Base-by-base conservation (phyloP, 2,329 filamentous ascomycete genomes). In the Tolypocladium sp. region DNA sequence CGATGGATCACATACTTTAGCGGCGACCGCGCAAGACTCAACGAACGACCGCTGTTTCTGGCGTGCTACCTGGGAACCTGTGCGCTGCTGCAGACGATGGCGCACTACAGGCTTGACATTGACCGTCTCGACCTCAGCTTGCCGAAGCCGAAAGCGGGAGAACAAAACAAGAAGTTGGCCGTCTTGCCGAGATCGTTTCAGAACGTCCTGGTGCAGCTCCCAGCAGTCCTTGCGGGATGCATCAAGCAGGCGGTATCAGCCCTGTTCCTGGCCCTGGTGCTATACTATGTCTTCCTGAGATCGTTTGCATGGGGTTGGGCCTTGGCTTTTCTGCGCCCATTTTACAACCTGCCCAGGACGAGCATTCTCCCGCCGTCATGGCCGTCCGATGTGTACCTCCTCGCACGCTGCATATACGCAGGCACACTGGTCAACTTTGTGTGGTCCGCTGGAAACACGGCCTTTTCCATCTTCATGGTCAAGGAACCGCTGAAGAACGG, bases 11-110 rank as follows among this genome's bases (percentile, higher is more conserved):
- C 88, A 58, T 82, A 85, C 64, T 85, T 83, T 72, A 86, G 78
- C 62, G 86, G 82, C 64, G 90, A 94, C 70, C 83, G 92, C 41
- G 82, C 88, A 25, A 82, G 85, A 57, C 75, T 97, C 60, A 97
- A 97, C 70, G 93, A 97, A 77, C 84, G 89, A 63, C 88, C 91
- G 1, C 82, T 97, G 33, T 94, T 92, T 70, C 78, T 96, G 56
- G 86, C 90, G 40, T 83, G 82, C 61, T 86, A 89, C 67, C 83
- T 94, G 64, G 69, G 87, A 3, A 72, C 86, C 1, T 79, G 94
- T 51, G 90, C 89, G 4, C 60, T 89, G 12, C 74, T 81, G n/a
- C 90, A 96, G 71, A 84, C 88, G 1, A 67, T 81, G 13, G 68
- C 82, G 38, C 92, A 97, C 70, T 77, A 96, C 20, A 85, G 82